Percentiles rank a stretch among this genome's conserved stretches.
These are phyloP conservation scores for Coemansia nantahalensis DNA, from an alignment of 192 early-diverging fungal species.

Conservation along the genomic window DNA sequence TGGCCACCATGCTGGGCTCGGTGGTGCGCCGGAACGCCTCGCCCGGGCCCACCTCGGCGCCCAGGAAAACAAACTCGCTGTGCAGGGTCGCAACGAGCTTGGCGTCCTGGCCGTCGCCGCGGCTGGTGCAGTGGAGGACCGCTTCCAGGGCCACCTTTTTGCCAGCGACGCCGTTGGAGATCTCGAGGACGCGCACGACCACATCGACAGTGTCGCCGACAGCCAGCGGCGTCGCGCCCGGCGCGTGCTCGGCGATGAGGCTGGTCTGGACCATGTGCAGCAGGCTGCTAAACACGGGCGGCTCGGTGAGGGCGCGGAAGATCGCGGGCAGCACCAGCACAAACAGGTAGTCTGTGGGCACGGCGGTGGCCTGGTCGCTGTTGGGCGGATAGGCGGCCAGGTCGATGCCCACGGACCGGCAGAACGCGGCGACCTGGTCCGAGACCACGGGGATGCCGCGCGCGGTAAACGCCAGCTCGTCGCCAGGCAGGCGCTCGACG, in stretches of 20 bases:
- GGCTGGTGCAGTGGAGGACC: slow-evolving; percentile 53
- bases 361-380: slow-evolving; percentile 60
- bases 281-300: slow-evolving; percentile 78
- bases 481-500: neutral
- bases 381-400: slow-evolving; percentile 59
- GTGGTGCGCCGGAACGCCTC: slow-evolving; percentile 69
- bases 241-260: slow-evolving; percentile 72
- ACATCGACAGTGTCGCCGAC: slow-evolving; percentile 75
- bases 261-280: slow-evolving; percentile 79
- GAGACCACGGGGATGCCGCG: slow-evolving; percentile 33
- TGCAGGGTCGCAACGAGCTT: slow-evolving; percentile 46
- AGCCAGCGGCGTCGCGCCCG: slow-evolving; percentile 58
- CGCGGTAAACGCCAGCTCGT: slow-evolving; percentile 6
- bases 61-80: slow-evolving; percentile 10
- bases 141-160: slow-evolving; percentile 81
- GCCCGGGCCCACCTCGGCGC: slow-evolving; percentile 32
- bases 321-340: slow-evolving; percentile 78
- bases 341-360: slow-evolving; percentile 93
- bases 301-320: slow-evolving; percentile 78
- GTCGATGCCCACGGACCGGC: slow-evolving; percentile 69
- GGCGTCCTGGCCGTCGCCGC: too few species aligned
- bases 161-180: slow-evolving; percentile 48
- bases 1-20: slow-evolving; percentile 62
- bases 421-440: slow-evolving; percentile 85
- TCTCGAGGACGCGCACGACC: slow-evolving; percentile 67